These are phyloP conservation scores for Kwoniella mangroviensis DNA, from an alignment of 768 basidiomycete species.

Conservation along the genomic window DNA sequence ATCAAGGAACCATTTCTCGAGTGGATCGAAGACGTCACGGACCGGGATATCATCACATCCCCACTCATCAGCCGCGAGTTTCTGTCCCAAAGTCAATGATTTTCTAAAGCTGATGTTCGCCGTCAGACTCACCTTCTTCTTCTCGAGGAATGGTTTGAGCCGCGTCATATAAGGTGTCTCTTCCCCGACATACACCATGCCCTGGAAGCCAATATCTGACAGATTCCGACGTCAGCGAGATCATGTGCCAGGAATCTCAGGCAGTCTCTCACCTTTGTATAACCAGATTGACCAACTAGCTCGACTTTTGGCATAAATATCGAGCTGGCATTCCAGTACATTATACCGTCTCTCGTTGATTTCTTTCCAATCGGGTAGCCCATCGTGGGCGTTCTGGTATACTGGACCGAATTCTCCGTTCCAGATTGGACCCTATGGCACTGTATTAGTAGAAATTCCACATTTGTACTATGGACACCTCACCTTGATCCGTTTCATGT, in stretches of 20 bases:
- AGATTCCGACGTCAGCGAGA: constrained; percentile 55
- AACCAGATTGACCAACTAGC: constrained; percentile 78
- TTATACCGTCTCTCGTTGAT: constrained; percentile 70
- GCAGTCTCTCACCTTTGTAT: constrained; percentile 66
- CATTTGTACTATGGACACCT: not conserved
- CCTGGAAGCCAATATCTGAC: constrained; percentile 48
- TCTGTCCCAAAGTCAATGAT: constrained; percentile 36
- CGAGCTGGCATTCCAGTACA: constrained; percentile 74
- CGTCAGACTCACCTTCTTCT: constrained; percentile 64
- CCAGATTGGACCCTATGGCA: constrained; percentile 58
- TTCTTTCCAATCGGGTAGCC: constrained; percentile 65
- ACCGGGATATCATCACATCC: constrained; percentile 69
- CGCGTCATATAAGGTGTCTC: constrained; percentile 72
- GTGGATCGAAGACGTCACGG: constrained; percentile 67
- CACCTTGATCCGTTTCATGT: constrained; percentile 66
- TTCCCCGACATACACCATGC: constrained; percentile 74
- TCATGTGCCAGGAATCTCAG: constrained; percentile 72
- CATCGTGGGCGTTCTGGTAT: constrained; percentile 62
- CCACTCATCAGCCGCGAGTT: constrained; percentile 77
- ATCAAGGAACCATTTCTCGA: constrained; percentile 62
- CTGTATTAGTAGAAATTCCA: not conserved
- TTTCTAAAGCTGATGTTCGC: not conserved
- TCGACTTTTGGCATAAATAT: constrained; percentile 68
- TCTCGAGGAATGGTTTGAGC: constrained; percentile 71
- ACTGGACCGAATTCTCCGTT: constrained; percentile 87